Conservation (phyloP, 768 basidiomycete species). For the Rhodotorula babjevae region DNA sequence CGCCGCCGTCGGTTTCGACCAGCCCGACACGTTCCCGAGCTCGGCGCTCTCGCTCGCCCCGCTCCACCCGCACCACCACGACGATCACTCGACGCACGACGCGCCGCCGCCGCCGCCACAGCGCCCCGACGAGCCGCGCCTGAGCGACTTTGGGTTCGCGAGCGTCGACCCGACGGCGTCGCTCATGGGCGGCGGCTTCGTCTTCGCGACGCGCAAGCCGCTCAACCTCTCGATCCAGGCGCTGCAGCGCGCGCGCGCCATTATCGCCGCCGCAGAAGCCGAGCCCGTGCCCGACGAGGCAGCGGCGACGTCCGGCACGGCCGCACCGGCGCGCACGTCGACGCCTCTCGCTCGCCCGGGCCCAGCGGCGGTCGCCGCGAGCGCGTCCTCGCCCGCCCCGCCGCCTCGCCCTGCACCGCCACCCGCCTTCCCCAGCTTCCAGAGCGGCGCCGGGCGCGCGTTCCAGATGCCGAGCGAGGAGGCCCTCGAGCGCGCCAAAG, state of each 20-base stretch:
- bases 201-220: slow-evolving; percentile 20
- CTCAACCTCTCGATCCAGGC: slow-evolving; percentile 17
- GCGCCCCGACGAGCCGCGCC: not conserved
- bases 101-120: too few relatives aligned
- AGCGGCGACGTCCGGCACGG: not conserved
- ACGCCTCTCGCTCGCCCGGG: too few relatives aligned
- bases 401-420: not conserved
- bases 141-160: slow-evolving; percentile 10
- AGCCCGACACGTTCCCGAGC: slow-evolving; percentile 18
- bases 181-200: slow-evolving; percentile 8
- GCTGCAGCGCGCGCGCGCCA: not conserved
- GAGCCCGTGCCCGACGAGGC: not conserved
- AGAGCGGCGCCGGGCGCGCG: slow-evolving; percentile 1
- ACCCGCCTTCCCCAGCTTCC: slow-evolving; percentile 1
- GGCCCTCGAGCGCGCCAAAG: not conserved
- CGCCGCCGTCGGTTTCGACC: slow-evolving; percentile 16
- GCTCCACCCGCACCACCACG: not conserved
- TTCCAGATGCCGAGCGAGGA: slow-evolving; percentile 14
- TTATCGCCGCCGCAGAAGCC: slow-evolving; percentile 2
- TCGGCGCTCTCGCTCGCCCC: slow-evolving; percentile 7
- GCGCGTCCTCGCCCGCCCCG: slow-evolving; percentile 1
- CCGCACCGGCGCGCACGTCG: not conserved
- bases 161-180: not conserved
- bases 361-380: not conserved
- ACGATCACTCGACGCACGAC: not conserved